These are phyloP conservation scores for Vaccinium myrtillus DNA, from an alignment of 148 eudicot species.

Conservation along the genomic window DNA sequence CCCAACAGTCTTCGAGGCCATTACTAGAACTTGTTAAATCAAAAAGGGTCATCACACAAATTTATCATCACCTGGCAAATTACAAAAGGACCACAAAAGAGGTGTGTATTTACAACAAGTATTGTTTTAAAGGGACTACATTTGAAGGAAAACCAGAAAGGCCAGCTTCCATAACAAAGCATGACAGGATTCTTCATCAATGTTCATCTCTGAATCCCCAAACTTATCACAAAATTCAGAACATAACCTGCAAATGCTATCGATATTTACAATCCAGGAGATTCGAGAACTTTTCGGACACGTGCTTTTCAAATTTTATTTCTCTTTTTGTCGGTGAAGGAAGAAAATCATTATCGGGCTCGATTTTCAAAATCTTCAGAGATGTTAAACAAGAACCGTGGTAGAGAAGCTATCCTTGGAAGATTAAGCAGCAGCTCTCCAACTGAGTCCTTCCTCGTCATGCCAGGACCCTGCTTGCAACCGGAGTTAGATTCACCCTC, in stretches of 20 bases:
- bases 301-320: slow-evolving; percentile 1
- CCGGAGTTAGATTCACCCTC: slow-evolving; percentile 23
- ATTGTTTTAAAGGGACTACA: not conserved
- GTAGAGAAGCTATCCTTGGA: slow-evolving; percentile 87
- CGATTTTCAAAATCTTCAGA: slow-evolving; percentile 42
- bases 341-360: slow-evolving; percentile 20
- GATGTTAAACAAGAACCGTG: slow-evolving; percentile 65
- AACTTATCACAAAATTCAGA: not conserved
- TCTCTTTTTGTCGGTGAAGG: not conserved
- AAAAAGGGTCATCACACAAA: not conserved
- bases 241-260: not conserved
- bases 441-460: slow-evolving; percentile 77
- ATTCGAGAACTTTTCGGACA: not conserved
- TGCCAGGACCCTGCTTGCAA: slow-evolving; percentile 32
- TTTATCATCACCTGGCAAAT: not conserved
- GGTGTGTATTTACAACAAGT: not conserved
- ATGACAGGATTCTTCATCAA: slow-evolving; percentile 13
- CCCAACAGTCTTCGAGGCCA: not conserved
- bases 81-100: not conserved
- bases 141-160: not conserved
- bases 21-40: not conserved
- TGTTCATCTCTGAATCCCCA: slow-evolving; percentile 12
- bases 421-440: slow-evolving; percentile 83
- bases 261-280: slow-evolving; percentile 3
- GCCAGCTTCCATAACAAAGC: not conserved